Base-by-base conservation (phyloP, 2,329 filamentous ascomycete species). In the Diplodia intermedia region DNA sequence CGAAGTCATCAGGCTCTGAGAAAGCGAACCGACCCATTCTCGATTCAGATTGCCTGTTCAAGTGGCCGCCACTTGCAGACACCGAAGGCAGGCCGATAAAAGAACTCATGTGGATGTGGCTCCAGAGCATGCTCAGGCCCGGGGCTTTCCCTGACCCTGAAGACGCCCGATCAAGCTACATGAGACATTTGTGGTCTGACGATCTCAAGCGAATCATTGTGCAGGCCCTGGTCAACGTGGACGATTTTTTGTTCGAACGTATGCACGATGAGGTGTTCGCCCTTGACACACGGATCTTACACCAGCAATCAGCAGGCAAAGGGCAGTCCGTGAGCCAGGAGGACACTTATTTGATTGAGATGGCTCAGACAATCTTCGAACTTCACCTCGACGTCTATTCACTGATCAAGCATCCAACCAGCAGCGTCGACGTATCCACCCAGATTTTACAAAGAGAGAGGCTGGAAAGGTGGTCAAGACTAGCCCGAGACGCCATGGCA, bases 341-440 rank as follows among this genome's bases (percentile, higher is more conserved):
- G 38, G 75, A 83, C 52, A 69, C 78, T 26, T 75, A 75, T 14
- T 73, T 82, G 33, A 75, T 86, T 50, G 85, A 87, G 61, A 82
- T 89, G 75, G 79, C 85, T 1, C 83, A 91, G 74, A 83, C 84
- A 2, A 78, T 91, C 3, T 90, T 89, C 71, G 89, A 91, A 75
- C 78, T 91, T 38, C 89, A 91, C 72, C 81, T 91, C 6, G 89
- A 91, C 73, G 81, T 90, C 9, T 90, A 88, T 74, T 85, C 85
- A 6, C 79, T 85, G n/a, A 87, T 90, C 71, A 89, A 86, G 61
- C 86, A 86, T 70, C 84, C 87, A 0, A 84, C 84, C 71, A 89
- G 85, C 71, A 83, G 86, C 29, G 83, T 87, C 6, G 82, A 86
- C 68, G 72, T 78, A 36, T 80, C 79, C 5, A 86, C 83, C n/a